Conservation (phyloP, 1,284 basidiomycete genomes). For the Coniferiporia sulphurascens region DNA sequence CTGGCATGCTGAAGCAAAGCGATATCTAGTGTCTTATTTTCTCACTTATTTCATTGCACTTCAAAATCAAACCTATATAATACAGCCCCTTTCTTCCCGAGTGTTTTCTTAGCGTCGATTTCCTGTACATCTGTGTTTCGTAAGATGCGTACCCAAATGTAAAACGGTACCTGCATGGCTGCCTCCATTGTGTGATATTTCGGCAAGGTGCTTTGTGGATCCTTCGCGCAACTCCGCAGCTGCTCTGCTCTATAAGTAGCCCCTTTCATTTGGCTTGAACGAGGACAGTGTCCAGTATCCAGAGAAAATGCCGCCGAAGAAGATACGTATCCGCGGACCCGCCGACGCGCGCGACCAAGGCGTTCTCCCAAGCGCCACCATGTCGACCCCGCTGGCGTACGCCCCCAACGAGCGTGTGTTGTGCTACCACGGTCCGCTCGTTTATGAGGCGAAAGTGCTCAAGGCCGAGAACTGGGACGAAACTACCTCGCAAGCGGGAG, state of each 20-base stretch:
- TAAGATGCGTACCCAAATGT: background rate
- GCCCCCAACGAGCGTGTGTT: conserved; percentile 74
- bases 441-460: conserved; percentile 94
- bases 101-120: background rate
- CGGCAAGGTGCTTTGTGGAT: background rate
- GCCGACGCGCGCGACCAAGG: background rate
- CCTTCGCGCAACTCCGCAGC: background rate
- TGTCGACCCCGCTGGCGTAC: conserved; percentile 26
- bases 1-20: background rate
- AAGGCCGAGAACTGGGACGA: conserved; percentile 77
- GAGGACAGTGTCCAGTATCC: background rate
- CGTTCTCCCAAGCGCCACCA: background rate
- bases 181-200: background rate
- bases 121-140: conserved; percentile 4
- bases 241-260: background rate
- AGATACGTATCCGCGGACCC: background rate
- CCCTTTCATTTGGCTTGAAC: background rate
- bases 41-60: conserved; percentile 95
- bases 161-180: background rate
- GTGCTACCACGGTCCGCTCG: conserved; percentile 91
- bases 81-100: background rate
- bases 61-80: conserved; percentile 99
- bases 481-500: conserved; percentile 59
- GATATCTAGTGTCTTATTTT: conserved; percentile 85
- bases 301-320: conserved; percentile 1